Base-by-base conservation (phyloP, 2,329 filamentous ascomycete species). In the Corynespora cassiicola region DNA sequence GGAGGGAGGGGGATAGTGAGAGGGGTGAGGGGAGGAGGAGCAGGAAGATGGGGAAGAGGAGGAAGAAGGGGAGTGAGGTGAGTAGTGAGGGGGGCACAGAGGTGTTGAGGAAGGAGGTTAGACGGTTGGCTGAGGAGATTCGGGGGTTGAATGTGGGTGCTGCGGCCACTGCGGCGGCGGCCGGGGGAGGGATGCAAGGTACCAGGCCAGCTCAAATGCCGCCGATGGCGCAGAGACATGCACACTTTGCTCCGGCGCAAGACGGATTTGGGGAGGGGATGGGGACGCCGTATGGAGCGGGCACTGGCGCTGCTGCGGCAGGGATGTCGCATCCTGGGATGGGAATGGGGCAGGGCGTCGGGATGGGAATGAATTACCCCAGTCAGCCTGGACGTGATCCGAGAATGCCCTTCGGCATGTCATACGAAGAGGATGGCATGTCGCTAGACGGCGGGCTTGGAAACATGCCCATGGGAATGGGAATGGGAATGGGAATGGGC, bases 1-100 rank as follows among this genome's bases (percentile, higher is more conserved):
- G n/a, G n/a, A n/a, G n/a, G n/a, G n/a, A n/a, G n/a, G n/a, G 51
- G 0, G 57, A 61, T 24, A 54, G 61, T 40, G 40, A 36, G 1
- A 38, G 19, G 2, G 56, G 55, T 25, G 39, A 31, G 23, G 45
- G 42, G 16, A 27, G 34, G 31, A n/a, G 38, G 21, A 2, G 20
- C 33, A 15, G n/a, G n/a, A 40, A 29, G 6, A 22, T 23, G 2
- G 37, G 45, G 20, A 20, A 32, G 14, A 40, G 37, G 36, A 45
- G 31, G 23, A 31, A 38, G 21, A 44, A 36, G 29, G 38, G 16
- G 35, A 36, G 9, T 35, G 31, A 11, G 15, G 23, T 9, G 23
- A 22, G 21, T 34, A 21, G 36, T 23, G 30, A 24, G 28, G 21
- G 23, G 20, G 28, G 20, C 27, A 26, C 24, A 26, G 19, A 27